phyloP scores from a whole-genome alignment of 768 basidiomycete genomes.

The Lyophyllum atratum region DNA sequence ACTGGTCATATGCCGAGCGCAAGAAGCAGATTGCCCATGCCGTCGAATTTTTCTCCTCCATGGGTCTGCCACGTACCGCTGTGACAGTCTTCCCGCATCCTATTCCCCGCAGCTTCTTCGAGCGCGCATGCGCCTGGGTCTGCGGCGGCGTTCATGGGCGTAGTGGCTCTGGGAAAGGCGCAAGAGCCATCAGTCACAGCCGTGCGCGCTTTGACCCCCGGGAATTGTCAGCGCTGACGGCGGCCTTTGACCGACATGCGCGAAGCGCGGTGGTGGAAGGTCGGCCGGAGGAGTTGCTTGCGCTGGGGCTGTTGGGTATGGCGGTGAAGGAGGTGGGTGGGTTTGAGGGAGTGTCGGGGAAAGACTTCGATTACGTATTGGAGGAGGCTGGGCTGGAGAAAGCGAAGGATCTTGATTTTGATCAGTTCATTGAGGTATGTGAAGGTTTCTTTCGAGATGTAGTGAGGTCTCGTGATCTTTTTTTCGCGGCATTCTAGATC shows the following conservation, averaged over 20 bases:
- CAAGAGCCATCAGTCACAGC: conserved; percentile 26
- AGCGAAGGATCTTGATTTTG: conserved; percentile 64
- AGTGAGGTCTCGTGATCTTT: neutral
- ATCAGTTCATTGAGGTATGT: conserved; percentile 87
- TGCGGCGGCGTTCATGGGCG: conserved; percentile 16
- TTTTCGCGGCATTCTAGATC: conserved; percentile 41
- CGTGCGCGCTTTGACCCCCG: conserved; percentile 47
- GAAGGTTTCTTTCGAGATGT: neutral
- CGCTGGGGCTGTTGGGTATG: conserved; percentile 39
- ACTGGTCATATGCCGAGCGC: conserved; percentile 68
- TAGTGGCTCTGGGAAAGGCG: conserved; percentile 2
- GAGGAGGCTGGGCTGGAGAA: conserved; percentile 69
- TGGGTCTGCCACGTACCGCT: conserved; percentile 76
- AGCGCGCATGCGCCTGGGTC: conserved; percentile 34
- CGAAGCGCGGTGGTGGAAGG: conserved; percentile 18
- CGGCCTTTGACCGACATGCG: conserved; percentile 38
- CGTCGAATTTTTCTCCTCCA: conserved; percentile 72
- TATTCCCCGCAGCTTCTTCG: conserved; percentile 25
- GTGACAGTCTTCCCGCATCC: conserved; percentile 26
- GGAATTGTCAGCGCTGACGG: conserved; percentile 41
- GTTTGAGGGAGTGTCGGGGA: conserved; percentile 45
- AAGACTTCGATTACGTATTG: conserved; percentile 58
- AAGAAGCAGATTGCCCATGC: conserved; percentile 58
- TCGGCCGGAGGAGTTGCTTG: conserved; percentile 36
- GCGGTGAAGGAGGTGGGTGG: conserved; percentile 50